phyloP scores from a whole-genome alignment of 73 alveolate species.

The Uronychia setigera region DNA sequence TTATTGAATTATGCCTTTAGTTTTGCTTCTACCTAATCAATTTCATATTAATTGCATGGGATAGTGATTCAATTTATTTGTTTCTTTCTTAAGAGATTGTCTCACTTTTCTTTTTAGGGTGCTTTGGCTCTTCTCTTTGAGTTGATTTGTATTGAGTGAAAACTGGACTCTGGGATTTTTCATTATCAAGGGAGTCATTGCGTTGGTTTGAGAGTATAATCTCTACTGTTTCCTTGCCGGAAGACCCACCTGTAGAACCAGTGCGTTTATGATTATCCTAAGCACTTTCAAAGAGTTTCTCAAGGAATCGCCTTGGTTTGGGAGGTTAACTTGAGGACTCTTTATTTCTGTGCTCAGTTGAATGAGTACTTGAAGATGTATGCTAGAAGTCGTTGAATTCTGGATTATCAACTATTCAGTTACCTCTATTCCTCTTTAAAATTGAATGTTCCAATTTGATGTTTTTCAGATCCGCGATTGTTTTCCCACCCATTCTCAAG shows the following conservation, averaged over 20 bases:
- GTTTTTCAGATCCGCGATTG: slow-evolving; percentile 72
- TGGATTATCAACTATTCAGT: background rate
- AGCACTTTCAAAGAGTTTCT: background rate
- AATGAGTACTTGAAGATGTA: background rate
- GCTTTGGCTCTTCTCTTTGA: background rate
- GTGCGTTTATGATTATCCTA: slow-evolving; percentile 5
- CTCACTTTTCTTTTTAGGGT: background rate
- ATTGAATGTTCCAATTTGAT: background rate
- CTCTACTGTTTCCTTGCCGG: slow-evolving; percentile 21
- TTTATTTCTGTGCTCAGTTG: no score
- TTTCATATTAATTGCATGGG: background rate
- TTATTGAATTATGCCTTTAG: background rate
- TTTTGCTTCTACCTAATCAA: background rate
- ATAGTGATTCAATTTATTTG: background rate
- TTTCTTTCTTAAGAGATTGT: no score
- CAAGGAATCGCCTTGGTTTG: background rate
- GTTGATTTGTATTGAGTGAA: no score
- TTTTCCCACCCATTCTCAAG: slow-evolving; percentile 75
- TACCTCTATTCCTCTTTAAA: background rate
- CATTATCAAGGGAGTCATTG: background rate
- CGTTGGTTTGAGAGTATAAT: background rate
- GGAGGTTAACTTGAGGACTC: background rate
- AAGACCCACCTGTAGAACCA: slow-evolving; percentile 43
- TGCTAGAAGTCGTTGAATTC: background rate
- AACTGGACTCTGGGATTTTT: slow-evolving; percentile 5